Evolutionary conservation across 1,284 basidiomycete species (phyloP), one percentile per base, ranked within the genome.

Genomic region (Takashimella koratensis): DNA sequence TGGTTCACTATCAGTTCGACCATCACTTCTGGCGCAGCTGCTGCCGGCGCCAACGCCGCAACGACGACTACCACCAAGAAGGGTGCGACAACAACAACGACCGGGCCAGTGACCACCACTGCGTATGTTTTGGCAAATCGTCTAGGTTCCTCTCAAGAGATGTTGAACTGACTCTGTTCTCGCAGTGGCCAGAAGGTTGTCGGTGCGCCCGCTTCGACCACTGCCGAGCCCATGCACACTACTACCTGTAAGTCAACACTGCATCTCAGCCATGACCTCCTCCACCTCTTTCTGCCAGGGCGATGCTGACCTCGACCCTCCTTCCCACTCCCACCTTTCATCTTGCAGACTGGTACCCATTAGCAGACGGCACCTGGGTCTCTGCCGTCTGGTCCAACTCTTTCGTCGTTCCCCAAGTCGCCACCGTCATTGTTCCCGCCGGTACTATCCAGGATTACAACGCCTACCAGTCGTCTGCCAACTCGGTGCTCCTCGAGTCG

Each of bases 361-460:
- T 61, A 24, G 60, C 64, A 49, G 52, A 63, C 45, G 67, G 64
- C 22, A 58, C 54, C 19, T 69, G 63, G 63, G 57, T 56, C 13
- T 43, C 24, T 13, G 65, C 49, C 44, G 60, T 59, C 16, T 72
- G 70, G 70, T 57, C 59, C 22, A 67, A 69, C 24, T 62, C 64
- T 44, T 65, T 64, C 22, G 61, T 58, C 5, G 53, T 47, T 10
- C 67, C 68, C 20, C 57, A 59, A 2, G 62, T 57, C 10, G 63
- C 64, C 21, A 74, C 72, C 24, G 65, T 54, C 22, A 55, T 58
- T 45, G 59, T 65, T 10, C 51, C 72, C 3, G 54, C 51, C n/a
- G 72, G 72, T 13, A 66, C 67, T 5, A 61, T 71, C 42, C 53
- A 49, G 45, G 49, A 59, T 44, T 64, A 65, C 57, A 40, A 56